phyloP scores from a whole-genome alignment of 2,329 filamentous ascomycete genomes.

The Ophiostoma australiae region DNA sequence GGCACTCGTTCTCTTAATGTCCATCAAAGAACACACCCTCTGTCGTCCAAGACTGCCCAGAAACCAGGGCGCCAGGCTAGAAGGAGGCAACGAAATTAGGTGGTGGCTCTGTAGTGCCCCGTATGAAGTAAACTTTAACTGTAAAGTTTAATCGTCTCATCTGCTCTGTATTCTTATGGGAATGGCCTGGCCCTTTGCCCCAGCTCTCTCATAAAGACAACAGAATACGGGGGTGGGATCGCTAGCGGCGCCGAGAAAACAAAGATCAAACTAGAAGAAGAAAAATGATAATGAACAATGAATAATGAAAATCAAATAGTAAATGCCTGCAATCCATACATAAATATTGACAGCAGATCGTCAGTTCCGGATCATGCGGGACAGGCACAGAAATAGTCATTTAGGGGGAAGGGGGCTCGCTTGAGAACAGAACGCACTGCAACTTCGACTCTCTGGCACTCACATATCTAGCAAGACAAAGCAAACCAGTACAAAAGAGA shows the following conservation, averaged over 20 bases:
- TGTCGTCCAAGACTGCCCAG: constrained; percentile 5
- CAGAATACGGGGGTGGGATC: constrained; percentile 10
- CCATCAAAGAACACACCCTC: constrained; percentile 6
- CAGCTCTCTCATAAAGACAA: background rate
- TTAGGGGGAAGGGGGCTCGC: background rate
- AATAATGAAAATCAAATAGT: background rate
- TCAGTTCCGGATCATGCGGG: constrained; percentile 1
- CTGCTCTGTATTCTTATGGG: background rate
- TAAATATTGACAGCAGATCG: constrained; percentile 3
- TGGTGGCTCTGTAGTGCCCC: background rate
- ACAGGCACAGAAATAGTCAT: background rate
- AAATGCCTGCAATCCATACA: background rate
- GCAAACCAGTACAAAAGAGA: background rate
- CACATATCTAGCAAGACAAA: background rate
- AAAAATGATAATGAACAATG: constrained; percentile 2
- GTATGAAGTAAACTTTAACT: background rate
- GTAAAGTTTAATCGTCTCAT: background rate
- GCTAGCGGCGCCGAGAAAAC: constrained; percentile 8
- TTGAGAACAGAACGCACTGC: background rate
- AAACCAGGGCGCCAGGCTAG: constrained; percentile 1
- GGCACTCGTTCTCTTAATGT: background rate
- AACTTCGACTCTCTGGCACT: background rate
- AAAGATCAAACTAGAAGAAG: background rate
- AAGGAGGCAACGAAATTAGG: constrained; percentile 4
- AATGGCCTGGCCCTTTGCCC: background rate